Conservation (phyloP, 148 eudicot genomes). For the Vaccinium macrocarpon region DNA sequence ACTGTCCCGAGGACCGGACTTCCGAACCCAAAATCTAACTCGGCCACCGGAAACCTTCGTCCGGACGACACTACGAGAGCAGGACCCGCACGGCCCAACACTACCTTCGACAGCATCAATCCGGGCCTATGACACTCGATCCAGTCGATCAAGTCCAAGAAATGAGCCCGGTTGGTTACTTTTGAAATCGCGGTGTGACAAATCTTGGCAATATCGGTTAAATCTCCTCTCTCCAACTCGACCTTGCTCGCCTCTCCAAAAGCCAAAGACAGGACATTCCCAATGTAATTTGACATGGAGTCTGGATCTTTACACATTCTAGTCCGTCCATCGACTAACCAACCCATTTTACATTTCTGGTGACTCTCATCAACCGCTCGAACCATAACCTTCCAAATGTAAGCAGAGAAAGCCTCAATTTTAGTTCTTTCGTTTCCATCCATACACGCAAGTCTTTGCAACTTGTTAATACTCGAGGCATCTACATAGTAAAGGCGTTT, state of each 20-base stretch:
- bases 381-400: slow-evolving; percentile 35
- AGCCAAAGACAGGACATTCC: slow-evolving; percentile 32
- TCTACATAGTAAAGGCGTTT: slow-evolving; percentile 35
- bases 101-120: slow-evolving; percentile 30
- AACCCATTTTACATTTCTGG: slow-evolving; percentile 32
- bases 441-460: slow-evolving; percentile 26
- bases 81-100: slow-evolving; percentile 31
- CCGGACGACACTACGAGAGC: slow-evolving; percentile 29
- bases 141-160: slow-evolving; percentile 38
- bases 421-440: slow-evolving; percentile 30
- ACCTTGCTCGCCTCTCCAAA: slow-evolving; percentile 23
- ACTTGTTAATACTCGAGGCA: slow-evolving; percentile 22
- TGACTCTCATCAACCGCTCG: slow-evolving; percentile 15
- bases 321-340: slow-evolving; percentile 33
- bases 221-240: slow-evolving; percentile 15
- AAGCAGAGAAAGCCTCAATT: slow-evolving; percentile 39
- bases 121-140: slow-evolving; percentile 36
- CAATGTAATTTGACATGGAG: slow-evolving; percentile 33
- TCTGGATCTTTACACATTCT: slow-evolving; percentile 19
- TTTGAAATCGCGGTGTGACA: slow-evolving; percentile 24
- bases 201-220: slow-evolving; percentile 22
- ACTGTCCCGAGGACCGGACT: slow-evolving; percentile 36
- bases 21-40: slow-evolving; percentile 25
- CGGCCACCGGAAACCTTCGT: slow-evolving; percentile 20
- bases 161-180: slow-evolving; percentile 29